Evolutionary conservation across 371 early-diverging fungal genomes (phyloP).

Genomic region (Mucor circinelloides): DNA sequence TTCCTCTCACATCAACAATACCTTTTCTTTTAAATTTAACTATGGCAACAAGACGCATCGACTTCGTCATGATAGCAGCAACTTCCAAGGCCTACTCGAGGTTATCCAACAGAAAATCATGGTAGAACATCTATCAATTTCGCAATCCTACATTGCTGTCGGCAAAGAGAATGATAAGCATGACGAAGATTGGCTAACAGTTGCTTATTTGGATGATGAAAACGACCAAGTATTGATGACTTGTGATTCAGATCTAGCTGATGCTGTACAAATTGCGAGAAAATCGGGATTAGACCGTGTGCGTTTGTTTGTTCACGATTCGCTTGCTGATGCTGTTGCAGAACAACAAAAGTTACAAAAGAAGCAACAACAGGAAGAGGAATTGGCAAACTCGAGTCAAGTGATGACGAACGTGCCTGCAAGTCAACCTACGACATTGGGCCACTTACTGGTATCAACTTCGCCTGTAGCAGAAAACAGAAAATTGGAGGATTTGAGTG

Average conservation of each 20-base stretch:
- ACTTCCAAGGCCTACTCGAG: slow-evolving; percentile 53
- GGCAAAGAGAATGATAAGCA: neutral
- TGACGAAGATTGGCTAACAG: slow-evolving; percentile 51
- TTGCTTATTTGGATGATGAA: slow-evolving; percentile 89
- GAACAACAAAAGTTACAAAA: slow-evolving; percentile 9
- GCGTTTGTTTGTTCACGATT: slow-evolving; percentile 59
- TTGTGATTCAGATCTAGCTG: slow-evolving; percentile 74
- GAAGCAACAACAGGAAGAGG: slow-evolving; percentile 10
- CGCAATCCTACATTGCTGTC: slow-evolving; percentile 27
- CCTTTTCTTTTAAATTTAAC: slow-evolving; percentile 82
- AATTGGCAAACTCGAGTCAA: neutral
- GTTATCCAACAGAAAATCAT: slow-evolving; percentile 46
- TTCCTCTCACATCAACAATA: slow-evolving; percentile 30
- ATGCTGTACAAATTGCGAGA: slow-evolving; percentile 78
- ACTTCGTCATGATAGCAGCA: slow-evolving; percentile 58
- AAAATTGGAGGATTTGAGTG: slow-evolving; percentile 1
- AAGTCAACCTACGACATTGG: slow-evolving; percentile 21
- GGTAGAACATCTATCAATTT: slow-evolving; percentile 29
- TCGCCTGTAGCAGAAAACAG: neutral
- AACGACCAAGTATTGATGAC: slow-evolving; percentile 80
- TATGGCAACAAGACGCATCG: slow-evolving; percentile 71
- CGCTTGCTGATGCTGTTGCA: slow-evolving; percentile 15
- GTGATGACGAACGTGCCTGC: slow-evolving; percentile 5
- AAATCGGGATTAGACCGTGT: slow-evolving; percentile 76
- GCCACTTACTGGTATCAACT: neutral